A percentile compares a stretch with the other conserved stretches of the same genome.
Conservation (phyloP, 2,329 filamentous ascomycete genomes). For the Bipolaris cookei region DNA sequence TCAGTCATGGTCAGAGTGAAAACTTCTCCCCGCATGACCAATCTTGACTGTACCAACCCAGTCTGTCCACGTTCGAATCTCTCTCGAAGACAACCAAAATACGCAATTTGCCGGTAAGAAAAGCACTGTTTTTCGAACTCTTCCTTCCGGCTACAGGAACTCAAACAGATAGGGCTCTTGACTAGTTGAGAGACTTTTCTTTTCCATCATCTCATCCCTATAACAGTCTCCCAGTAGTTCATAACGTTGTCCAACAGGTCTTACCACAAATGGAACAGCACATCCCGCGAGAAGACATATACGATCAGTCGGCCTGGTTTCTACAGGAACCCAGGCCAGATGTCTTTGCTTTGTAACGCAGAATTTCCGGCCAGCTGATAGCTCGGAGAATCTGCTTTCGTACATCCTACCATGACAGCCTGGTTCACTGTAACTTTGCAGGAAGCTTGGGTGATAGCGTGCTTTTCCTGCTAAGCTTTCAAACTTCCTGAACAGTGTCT, state of each 20-base stretch:
- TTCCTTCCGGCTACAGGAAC: no score
- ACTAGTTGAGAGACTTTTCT: no score
- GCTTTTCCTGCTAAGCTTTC: background rate
- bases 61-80: no score
- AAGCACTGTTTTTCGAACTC: no score
- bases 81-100: no score
- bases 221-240: constrained; percentile 33
- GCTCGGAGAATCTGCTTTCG: background rate
- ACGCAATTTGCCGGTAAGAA: no score
- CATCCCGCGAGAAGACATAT: constrained; percentile 20
- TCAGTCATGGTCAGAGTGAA: no score
- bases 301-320: constrained; percentile 10
- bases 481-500: background rate
- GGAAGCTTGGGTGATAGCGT: background rate
- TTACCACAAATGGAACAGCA: constrained; percentile 18
- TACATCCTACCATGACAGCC: background rate
- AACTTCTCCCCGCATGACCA: no score
- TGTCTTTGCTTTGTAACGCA: constrained; percentile 4
- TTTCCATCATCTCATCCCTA: background rate
- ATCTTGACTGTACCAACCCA: no score
- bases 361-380: background rate
- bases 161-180: no score
- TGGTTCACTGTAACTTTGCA: no score
- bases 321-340: constrained; percentile 15
- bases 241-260: constrained; percentile 2